Evolutionary conservation across 768 basidiomycete genomes (phyloP).

Genomic region (Serendipita vermifera): DNA sequence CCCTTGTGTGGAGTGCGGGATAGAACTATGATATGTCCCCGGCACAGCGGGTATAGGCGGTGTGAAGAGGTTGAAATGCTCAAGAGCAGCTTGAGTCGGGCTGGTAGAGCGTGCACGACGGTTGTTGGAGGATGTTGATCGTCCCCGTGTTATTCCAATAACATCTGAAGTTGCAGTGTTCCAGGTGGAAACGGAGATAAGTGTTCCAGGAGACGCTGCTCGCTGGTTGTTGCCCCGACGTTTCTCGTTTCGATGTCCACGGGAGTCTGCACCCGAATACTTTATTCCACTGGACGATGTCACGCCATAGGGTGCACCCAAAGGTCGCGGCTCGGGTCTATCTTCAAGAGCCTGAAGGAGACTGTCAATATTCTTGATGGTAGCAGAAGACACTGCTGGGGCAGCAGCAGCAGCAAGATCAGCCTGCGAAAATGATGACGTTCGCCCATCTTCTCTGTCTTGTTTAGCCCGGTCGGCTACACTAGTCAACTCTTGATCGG

Average conservation of each 20-base stretch:
- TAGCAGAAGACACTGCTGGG: no score
- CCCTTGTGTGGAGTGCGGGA: background rate
- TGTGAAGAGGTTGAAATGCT: background rate
- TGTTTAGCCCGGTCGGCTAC: conserved; percentile 19
- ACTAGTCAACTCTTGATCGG: conserved; percentile 8
- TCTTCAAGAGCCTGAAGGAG: no score
- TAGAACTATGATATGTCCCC: background rate
- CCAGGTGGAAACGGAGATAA: background rate
- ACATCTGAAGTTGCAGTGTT: conserved; percentile 8
- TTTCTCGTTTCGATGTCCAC: no score
- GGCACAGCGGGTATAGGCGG: conserved; percentile 1
- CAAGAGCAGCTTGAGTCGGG: background rate
- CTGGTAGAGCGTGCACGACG: background rate
- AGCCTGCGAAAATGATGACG: background rate
- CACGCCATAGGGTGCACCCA: no score
- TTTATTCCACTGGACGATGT: no score
- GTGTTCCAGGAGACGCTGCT: background rate
- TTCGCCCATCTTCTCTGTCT: background rate
- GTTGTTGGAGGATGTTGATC: background rate
- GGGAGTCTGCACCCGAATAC: no score
- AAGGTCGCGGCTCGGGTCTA: no score
- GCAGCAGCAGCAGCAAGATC: no score
- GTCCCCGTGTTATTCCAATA: background rate
- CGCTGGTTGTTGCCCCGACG: background rate
- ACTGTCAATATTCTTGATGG: no score